A percentile compares a stretch with the other conserved stretches of the same genome.
Conservation (phyloP, 257 asterid species). For the Sherardia arvensis region DNA sequence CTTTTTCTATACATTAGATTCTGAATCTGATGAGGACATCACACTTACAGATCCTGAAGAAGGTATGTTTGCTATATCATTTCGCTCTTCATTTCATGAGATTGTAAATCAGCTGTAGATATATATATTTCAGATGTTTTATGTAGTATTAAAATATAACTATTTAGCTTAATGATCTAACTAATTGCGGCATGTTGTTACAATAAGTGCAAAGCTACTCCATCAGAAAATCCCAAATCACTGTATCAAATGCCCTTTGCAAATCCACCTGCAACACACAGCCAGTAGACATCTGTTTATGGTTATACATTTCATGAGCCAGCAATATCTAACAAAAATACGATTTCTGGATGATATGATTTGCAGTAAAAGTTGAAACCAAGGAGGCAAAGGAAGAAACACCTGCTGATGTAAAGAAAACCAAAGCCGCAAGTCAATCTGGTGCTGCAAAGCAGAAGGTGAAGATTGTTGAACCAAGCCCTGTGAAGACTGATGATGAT, state of each 20-base stretch:
- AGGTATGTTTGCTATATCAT: slow-evolving; percentile 15
- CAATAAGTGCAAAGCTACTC: no score
- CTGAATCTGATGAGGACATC: slow-evolving; percentile 45
- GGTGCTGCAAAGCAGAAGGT: slow-evolving; percentile 55
- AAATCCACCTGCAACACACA: no score
- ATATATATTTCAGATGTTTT: no score
- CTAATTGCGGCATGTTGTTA: no score
- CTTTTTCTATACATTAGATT: slow-evolving; percentile 23
- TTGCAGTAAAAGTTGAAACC: slow-evolving; percentile 32
- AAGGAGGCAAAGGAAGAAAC: slow-evolving; percentile 36
- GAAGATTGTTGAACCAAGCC: slow-evolving; percentile 45
- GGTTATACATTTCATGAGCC: no score
- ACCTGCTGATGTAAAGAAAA: slow-evolving; percentile 35
- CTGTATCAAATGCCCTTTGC: no score
- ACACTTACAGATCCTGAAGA: slow-evolving; percentile 28
- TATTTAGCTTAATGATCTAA: no score
- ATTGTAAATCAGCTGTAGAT: no score
- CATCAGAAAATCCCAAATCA: no score
- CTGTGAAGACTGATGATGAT: slow-evolving; percentile 25
- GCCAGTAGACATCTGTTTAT: no score
- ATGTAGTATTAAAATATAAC: no score
- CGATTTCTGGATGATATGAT: neutral
- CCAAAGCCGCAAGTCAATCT: slow-evolving; percentile 29
- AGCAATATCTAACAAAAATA: neutral
- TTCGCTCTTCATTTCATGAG: neutral